Evolutionary conservation across 345 rosid genomes (phyloP).

Genomic region (Balakata baccata): DNA sequence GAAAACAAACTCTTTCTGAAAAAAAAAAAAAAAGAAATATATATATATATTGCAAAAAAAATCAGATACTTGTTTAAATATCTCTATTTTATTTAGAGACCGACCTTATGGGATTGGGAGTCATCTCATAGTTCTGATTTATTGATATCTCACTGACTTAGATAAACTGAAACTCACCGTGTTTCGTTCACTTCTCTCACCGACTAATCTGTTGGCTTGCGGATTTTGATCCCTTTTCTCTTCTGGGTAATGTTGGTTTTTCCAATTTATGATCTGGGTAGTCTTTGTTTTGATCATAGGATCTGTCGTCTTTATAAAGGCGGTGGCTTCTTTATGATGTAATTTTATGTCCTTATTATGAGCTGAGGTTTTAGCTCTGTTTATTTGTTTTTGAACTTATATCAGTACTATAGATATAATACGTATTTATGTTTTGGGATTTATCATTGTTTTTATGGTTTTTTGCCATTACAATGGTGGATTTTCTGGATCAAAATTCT

Average conservation of each 20-base stretch:
- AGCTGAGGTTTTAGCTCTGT: constrained; percentile 19
- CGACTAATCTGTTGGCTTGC: constrained; percentile 10
- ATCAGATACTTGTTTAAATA: constrained; percentile 16
- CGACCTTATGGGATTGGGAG: neutral
- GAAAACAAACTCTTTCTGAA: constrained; percentile 11
- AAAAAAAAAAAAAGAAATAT: constrained; percentile 3
- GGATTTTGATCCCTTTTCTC: constrained; percentile 25
- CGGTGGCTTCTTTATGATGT: constrained; percentile 24
- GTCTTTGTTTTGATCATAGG: constrained; percentile 2
- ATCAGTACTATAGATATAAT: neutral
- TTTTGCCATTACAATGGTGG: constrained; percentile 1
- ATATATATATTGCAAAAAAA: constrained; percentile 9
- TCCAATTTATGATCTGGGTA: constrained; percentile 25
- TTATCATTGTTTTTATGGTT: neutral
- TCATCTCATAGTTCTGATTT: neutral
- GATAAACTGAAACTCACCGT: neutral
- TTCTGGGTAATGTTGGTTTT: constrained; percentile 25
- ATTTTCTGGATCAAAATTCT: constrained; percentile 18
- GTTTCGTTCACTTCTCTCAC: constrained; percentile 36
- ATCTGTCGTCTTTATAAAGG: constrained; percentile 13
- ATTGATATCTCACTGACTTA: neutral
- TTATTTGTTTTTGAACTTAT: constrained; percentile 8
- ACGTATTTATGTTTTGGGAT: neutral
- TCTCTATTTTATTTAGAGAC: neutral
- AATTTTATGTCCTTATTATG: neutral